Percentiles rank a stretch among this genome's conserved stretches.
Conservation (phyloP, 306 rosid genomes). For the cucumber (Cucumis sativus) region DNA sequence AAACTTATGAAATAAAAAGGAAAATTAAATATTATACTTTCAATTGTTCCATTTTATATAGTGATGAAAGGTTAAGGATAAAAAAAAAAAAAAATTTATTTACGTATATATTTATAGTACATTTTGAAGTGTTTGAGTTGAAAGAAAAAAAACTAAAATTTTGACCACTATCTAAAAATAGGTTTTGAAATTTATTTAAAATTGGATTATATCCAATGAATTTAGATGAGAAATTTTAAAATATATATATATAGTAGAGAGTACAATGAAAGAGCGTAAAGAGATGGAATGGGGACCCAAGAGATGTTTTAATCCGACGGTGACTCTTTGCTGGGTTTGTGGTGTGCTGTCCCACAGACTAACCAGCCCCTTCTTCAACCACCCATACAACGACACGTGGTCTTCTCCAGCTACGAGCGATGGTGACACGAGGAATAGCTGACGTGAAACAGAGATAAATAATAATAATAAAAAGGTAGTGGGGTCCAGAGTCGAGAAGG, state of each 20-base stretch:
- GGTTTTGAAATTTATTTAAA: no score
- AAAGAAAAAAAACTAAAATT: no score
- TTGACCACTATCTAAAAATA: no score
- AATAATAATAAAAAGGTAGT: not conserved
- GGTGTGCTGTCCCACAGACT: not conserved
- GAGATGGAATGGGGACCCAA: not conserved
- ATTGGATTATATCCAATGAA: no score
- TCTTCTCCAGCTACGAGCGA: not conserved
- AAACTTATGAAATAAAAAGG: no score
- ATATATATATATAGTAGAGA: not conserved
- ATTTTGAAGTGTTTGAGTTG: no score
- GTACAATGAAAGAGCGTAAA: not conserved
- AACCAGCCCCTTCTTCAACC: constrained; percentile 13
- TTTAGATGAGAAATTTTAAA: no score
- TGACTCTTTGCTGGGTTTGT: not conserved
- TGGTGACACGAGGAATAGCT: not conserved
- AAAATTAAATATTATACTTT: no score
- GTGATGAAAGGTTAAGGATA: no score
- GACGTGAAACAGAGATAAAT: not conserved
- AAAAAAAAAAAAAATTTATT: no score
- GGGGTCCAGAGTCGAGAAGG: constrained; percentile 6
- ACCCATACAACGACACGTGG: constrained; percentile 34
- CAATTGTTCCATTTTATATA: no score
- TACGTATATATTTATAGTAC: no score
- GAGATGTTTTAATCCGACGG: not conserved